These are phyloP conservation scores for Phytophthora megakarya DNA, from an alignment of 352 stramenopile genomes.

Conservation along the genomic window DNA sequence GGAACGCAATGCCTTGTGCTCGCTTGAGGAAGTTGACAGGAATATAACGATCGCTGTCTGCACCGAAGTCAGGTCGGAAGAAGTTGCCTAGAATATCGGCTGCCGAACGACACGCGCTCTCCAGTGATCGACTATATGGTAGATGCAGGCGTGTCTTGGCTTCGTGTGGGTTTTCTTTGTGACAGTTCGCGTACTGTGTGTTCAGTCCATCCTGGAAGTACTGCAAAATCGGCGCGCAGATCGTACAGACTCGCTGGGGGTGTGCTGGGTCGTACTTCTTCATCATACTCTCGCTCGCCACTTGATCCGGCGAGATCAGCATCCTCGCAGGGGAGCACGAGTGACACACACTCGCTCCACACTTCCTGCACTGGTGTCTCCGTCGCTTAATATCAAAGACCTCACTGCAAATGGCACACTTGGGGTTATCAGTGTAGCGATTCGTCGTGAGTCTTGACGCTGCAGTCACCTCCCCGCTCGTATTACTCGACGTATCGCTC, in stretches of 20 bases:
- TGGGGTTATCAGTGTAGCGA: slow-evolving; percentile 60
- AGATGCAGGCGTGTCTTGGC: slow-evolving; percentile 74
- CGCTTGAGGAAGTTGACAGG: slow-evolving; percentile 81
- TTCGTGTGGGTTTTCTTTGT: slow-evolving; percentile 84
- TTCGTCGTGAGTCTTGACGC: slow-evolving; percentile 37
- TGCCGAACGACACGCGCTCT: slow-evolving; percentile 77
- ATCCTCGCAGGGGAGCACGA: slow-evolving; percentile 75
- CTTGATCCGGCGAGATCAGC: slow-evolving; percentile 75
- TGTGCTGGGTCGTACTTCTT: slow-evolving; percentile 76
- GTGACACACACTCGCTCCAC: slow-evolving; percentile 67
- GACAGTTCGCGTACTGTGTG: slow-evolving; percentile 75
- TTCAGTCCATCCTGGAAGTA: slow-evolving; percentile 74
- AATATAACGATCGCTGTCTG: slow-evolving; percentile 78
- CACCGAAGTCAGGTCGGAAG: slow-evolving; percentile 68
- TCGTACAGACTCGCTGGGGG: slow-evolving; percentile 81
- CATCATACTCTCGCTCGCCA: slow-evolving; percentile 39
- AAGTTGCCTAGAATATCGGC: slow-evolving; percentile 85
- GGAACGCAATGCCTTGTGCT: slow-evolving; percentile 81
- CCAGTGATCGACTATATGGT: slow-evolving; percentile 73
- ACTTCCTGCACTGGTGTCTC: slow-evolving; percentile 77
- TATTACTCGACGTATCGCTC: slow-evolving; percentile 49
- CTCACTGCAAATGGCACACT: slow-evolving; percentile 79
- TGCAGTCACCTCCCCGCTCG: slow-evolving; percentile 30
- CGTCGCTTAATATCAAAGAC: slow-evolving; percentile 81
- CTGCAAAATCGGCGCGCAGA: slow-evolving; percentile 79